Evolutionary conservation across 2,329 filamentous ascomycete genomes (phyloP), one percentile per base, ranked within the genome.

Genomic region (Fusarium oligoseptatum): DNA sequence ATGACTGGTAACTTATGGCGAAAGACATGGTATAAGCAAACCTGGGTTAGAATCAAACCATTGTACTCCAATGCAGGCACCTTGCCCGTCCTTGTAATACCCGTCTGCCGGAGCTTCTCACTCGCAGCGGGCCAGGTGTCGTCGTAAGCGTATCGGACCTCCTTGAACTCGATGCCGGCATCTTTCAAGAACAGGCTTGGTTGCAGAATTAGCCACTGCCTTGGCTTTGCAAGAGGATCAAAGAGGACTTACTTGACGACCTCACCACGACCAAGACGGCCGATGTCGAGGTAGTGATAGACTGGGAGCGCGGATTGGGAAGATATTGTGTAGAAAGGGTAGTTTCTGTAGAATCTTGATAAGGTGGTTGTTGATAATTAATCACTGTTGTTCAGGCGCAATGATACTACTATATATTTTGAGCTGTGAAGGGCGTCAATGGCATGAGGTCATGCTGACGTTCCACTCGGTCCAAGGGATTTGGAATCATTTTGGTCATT

Each of bases 21-120:
- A 1, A 2, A 6, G 3, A 0, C 1, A 3, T 2, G 6, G 7
- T 1, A 5, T 6, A 22, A 0, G 56, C 67, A 2, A 8, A 74
- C 76, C 62, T 77, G 76, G 17, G 63, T 73, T 11, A 84, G 67
- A 6, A 80, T 68, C 7, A 72, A 55, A 4, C 81, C 82, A 34
- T 83, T 78, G 66, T 83, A 84, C 58, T 83, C 80, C 4, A 85
- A 71, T 0, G 77, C 78, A 6, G 83, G 83, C 11, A 85, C 60
- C 27, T 76, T 75, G 9, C 82, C 82, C 7, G 83, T 84, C 32
- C 72, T 71, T 5, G 74, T 75, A 2, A 79, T 64, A 2, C 76
- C 78, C 9, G 80, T 36, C 12, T 79, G 32, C 39, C 80, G 68
- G 7, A 84, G 71, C 55, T 76, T 75, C 14, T 80, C 67, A 39